A percentile compares a stretch with the other conserved stretches of the same genome.
phyloP scores from a whole-genome alignment of 306 rosid species.

The Castanea crenata region DNA sequence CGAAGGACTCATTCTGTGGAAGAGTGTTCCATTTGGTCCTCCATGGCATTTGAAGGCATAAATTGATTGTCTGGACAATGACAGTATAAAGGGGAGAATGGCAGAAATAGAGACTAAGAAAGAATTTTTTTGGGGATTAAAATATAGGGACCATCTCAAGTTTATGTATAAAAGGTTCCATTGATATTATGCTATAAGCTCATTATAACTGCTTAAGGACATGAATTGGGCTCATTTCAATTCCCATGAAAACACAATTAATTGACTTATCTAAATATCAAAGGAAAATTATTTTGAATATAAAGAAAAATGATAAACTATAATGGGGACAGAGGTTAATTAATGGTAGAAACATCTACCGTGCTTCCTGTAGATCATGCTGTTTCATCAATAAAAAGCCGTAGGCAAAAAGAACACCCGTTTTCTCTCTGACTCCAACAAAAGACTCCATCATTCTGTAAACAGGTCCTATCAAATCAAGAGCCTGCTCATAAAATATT shows the following conservation, averaged over 20 bases:
- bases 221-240: background rate
- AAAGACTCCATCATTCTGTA: constrained; percentile 89
- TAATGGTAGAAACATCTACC: constrained; percentile 37
- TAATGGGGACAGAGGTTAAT: constrained; percentile 13
- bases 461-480: constrained; percentile 88
- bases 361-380: constrained; percentile 95
- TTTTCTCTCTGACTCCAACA: constrained; percentile 98
- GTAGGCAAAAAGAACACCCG: constrained; percentile 84
- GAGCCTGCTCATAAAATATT: constrained; percentile 70
- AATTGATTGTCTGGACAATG: constrained; percentile 1
- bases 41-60: constrained; percentile 1
- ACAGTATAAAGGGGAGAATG: background rate
- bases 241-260: background rate
- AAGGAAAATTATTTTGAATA: background rate
- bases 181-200: constrained; percentile 2
- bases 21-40: constrained; percentile 9
- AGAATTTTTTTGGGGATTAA: no score
- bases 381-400: constrained; percentile 93
- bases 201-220: background rate
- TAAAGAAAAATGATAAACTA: background rate
- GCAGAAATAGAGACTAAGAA: no score
- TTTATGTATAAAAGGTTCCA: background rate
- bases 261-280: background rate
- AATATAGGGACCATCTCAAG: background rate
- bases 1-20: background rate